Evolutionary conservation across 1,139 yeast genomes (phyloP).

Genomic region (Debaryomycetaceae sp.): DNA sequence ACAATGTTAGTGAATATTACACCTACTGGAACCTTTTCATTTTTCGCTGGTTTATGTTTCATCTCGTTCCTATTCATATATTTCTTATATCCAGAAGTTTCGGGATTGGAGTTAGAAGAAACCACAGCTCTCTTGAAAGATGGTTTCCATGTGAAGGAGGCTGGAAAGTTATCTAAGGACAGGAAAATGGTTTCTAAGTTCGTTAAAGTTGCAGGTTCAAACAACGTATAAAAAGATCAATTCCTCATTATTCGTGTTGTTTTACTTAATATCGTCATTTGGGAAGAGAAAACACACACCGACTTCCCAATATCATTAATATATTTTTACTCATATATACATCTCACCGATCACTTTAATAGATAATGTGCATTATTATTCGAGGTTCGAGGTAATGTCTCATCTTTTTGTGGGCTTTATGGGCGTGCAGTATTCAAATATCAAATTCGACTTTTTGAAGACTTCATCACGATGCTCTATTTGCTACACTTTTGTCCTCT

Average conservation of each 20-base stretch:
- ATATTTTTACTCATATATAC: too few species aligned
- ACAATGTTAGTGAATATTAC: conserved; percentile 92
- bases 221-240: conserved; percentile 2
- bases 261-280: background rate
- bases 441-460: background rate
- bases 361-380: too few species aligned
- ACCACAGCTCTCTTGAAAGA: conserved; percentile 74
- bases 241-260: background rate
- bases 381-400: too few species aligned
- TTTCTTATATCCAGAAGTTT: conserved; percentile 88
- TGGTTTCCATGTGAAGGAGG: conserved; percentile 81
- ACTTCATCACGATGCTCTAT: background rate
- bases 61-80: conserved; percentile 68
- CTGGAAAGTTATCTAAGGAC: conserved; percentile 58
- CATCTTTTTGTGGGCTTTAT: too few species aligned
- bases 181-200: conserved; percentile 29
- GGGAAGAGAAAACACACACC: background rate
- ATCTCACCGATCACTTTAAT: too few species aligned
- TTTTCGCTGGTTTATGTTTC: conserved; percentile 79
- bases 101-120: conserved; percentile 88
- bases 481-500: background rate
- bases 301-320: background rate
- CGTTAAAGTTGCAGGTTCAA: conserved; percentile 5
- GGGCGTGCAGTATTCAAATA: background rate
- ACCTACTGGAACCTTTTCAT: conserved; percentile 90